Percentiles rank a stretch among this genome's conserved stretches.
Conservation (phyloP, 1,139 yeast genomes). For the Scheffersomyces lignicola region DNA sequence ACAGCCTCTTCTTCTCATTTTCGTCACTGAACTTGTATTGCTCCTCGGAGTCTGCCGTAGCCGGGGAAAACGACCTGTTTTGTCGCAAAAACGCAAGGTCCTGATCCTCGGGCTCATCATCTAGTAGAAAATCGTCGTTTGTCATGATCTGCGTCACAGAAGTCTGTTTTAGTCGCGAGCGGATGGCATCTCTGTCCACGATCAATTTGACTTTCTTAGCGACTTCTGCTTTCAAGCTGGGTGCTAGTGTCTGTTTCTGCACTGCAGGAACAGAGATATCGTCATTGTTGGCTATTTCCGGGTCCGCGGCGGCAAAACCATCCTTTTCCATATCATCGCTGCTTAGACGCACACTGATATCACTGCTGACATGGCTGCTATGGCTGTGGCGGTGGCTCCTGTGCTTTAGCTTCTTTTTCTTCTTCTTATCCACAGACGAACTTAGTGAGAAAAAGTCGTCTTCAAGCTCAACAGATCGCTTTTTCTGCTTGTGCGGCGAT, state of each 20-base stretch:
- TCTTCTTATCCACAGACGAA: slow-evolving; percentile 13
- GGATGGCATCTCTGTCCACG: slow-evolving; percentile 2
- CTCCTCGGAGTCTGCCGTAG: slow-evolving; percentile 8
- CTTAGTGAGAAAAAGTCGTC: slow-evolving; percentile 36
- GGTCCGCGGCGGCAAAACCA: no score
- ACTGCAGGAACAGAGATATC: no score
- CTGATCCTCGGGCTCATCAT: slow-evolving; percentile 3
- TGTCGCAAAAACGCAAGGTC: slow-evolving; percentile 1
- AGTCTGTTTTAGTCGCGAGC: not conserved
- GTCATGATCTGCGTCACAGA: slow-evolving; percentile 5
- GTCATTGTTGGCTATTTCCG: no score
- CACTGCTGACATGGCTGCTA: no score
- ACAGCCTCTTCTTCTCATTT: slow-evolving; percentile 31
- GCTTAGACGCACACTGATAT: no score
- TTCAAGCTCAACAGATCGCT: slow-evolving; percentile 12
- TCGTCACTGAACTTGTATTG: slow-evolving; percentile 23
- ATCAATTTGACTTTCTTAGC: not conserved
- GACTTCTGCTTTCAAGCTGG: no score
- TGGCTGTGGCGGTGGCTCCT: slow-evolving; percentile 3
- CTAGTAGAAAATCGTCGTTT: not conserved
- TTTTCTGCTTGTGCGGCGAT: slow-evolving; percentile 7
- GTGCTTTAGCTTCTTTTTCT: slow-evolving; percentile 22
- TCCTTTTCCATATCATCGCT: no score
- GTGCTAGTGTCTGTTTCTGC: no score
- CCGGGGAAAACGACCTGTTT: slow-evolving; percentile 5